These are phyloP conservation scores for Mortierella sp. DNA, from an alignment of 371 early-diverging fungal genomes.

Conservation along the genomic window DNA sequence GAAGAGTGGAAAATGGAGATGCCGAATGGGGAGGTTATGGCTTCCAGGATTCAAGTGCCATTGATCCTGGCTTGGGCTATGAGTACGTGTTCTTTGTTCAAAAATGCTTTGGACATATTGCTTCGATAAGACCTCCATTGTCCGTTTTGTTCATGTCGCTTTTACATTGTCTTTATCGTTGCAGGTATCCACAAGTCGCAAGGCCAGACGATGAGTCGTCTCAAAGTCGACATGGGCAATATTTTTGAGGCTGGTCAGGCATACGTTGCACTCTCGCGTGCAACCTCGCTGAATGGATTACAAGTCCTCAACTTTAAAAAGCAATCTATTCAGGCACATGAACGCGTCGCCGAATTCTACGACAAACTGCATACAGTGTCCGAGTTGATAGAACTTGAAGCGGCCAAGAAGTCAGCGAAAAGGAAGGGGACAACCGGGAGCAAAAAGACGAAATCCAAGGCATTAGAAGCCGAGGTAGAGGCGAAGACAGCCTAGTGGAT, in stretches of 20 bases:
- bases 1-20: constrained; percentile 72
- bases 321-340: constrained; percentile 74
- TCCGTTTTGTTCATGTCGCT: neutral
- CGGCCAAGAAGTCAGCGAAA: neutral
- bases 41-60: constrained; percentile 68
- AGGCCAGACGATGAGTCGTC: constrained; percentile 89
- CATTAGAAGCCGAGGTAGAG: too few species aligned
- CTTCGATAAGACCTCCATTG: neutral
- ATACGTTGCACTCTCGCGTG: constrained; percentile 90
- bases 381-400: constrained; percentile 16
- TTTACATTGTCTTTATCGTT: too few species aligned
- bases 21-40: constrained; percentile 58
- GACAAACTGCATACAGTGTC: constrained; percentile 24
- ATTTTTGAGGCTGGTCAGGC: constrained; percentile 89
- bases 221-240: constrained; percentile 79
- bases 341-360: constrained; percentile 74
- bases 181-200: constrained; percentile 89
- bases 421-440: neutral
- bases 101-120: too few species aligned
- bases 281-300: constrained; percentile 67
- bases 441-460: neutral
- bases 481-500: too few species aligned
- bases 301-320: constrained; percentile 82
- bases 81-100: constrained; percentile 33
- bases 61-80: constrained; percentile 73